Conservation (phyloP, 2,329 filamentous ascomycete genomes). For the Aspergillus quadricinctus region DNA sequence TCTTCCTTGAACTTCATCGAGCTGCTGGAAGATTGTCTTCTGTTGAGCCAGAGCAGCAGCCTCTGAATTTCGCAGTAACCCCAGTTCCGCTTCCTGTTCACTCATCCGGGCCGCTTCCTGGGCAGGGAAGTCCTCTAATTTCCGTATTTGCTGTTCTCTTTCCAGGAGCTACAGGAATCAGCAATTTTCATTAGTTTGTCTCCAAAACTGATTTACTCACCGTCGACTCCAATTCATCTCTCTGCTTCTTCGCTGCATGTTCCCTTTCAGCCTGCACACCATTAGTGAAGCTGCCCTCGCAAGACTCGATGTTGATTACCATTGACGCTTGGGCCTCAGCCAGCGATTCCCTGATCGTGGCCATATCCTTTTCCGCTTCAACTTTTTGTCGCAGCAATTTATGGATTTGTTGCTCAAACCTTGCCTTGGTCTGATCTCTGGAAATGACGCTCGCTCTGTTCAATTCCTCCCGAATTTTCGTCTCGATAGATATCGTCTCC, state of each 20-base stretch:
- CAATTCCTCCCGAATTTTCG: constrained; percentile 27
- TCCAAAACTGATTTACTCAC: constrained; percentile 11
- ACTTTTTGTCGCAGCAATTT: constrained; percentile 23
- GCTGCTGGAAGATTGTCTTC: constrained; percentile 12
- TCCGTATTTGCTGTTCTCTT: constrained; percentile 16
- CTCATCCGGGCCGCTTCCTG: constrained; percentile 11
- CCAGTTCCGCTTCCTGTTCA: constrained; percentile 15
- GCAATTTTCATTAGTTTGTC: not conserved
- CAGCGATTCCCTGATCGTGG: constrained; percentile 18
- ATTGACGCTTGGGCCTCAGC: constrained; percentile 15
- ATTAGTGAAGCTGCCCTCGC: constrained; percentile 8
- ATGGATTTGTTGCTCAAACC: constrained; percentile 28
- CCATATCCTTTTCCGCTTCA: constrained; percentile 14
- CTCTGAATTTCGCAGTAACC: constrained; percentile 20
- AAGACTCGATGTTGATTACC: constrained; percentile 14
- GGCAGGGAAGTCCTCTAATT: constrained; percentile 10
- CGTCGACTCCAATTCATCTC: constrained; percentile 10
- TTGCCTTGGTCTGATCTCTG: constrained; percentile 24
- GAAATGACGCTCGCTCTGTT: constrained; percentile 26
- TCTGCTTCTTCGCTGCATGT: constrained; percentile 7
- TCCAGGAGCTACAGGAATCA: constrained; percentile 20
- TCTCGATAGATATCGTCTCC: constrained; percentile 19
- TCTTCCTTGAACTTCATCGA: constrained; percentile 18
- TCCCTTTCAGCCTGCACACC: constrained; percentile 16
- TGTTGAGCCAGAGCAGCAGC: constrained; percentile 12